Evolutionary conservation across 768 basidiomycete genomes (phyloP).

Genomic region (Amanita jacksonii): DNA sequence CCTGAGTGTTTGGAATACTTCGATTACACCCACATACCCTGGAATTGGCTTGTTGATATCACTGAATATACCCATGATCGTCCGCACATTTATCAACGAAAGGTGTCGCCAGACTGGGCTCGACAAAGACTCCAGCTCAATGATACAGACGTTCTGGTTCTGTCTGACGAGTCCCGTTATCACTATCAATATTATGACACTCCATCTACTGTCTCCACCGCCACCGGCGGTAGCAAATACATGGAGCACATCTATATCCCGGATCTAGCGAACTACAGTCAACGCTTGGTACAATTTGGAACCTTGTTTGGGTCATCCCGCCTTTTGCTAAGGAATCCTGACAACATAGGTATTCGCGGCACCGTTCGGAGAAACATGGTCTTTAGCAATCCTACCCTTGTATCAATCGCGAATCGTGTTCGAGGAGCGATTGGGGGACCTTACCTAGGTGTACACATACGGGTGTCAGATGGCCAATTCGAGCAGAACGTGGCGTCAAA

Average conservation of each 20-base stretch:
- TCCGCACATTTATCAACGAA: slow-evolving; percentile 37
- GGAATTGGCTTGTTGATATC: slow-evolving; percentile 63
- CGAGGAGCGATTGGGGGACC: slow-evolving; percentile 28
- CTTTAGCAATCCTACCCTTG: slow-evolving; percentile 40
- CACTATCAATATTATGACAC: slow-evolving; percentile 56
- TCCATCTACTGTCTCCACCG: slow-evolving; percentile 15
- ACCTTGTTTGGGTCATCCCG: slow-evolving; percentile 72
- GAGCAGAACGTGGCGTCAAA: slow-evolving; percentile 29
- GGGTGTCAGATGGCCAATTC: slow-evolving; percentile 63
- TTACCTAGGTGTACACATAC: slow-evolving; percentile 59
- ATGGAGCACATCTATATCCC: slow-evolving; percentile 31
- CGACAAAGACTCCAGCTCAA: slow-evolving; percentile 27
- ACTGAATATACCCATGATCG: slow-evolving; percentile 26
- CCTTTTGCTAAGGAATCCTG: slow-evolving; percentile 35
- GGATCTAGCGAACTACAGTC: slow-evolving; percentile 26
- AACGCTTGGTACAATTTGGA: slow-evolving; percentile 59
- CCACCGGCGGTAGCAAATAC: slow-evolving; percentile 27
- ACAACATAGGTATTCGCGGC: slow-evolving; percentile 33
- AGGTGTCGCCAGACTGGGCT: slow-evolving; percentile 42
- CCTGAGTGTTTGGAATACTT: slow-evolving; percentile 54
- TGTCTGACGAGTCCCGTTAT: slow-evolving; percentile 52
- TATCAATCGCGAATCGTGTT: slow-evolving; percentile 34
- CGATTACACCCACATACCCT: slow-evolving; percentile 54
- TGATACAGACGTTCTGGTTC: slow-evolving; percentile 28
- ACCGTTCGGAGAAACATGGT: slow-evolving; percentile 48